Conservation (phyloP, 2,329 filamentous ascomycete species). For the Xylariaceae sp. region DNA sequence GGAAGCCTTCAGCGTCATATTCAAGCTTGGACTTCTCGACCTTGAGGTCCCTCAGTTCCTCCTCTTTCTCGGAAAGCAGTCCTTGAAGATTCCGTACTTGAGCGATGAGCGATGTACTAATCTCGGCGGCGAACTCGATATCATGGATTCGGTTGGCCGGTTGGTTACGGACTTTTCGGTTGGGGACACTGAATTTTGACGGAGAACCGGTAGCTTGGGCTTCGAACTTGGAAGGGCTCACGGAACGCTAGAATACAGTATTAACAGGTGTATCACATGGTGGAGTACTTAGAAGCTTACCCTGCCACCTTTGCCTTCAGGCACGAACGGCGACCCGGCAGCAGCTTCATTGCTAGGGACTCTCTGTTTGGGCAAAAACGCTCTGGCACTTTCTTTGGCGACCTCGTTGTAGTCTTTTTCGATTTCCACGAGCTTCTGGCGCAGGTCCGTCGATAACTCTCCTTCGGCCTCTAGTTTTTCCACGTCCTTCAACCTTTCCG, state of each 20-base stretch:
- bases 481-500: slow-evolving; percentile 81
- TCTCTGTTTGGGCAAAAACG: slow-evolving; percentile 83
- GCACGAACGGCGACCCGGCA: slow-evolving; percentile 55
- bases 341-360: slow-evolving; percentile 69
- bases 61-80: slow-evolving; percentile 84
- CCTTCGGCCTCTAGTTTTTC: slow-evolving; percentile 75
- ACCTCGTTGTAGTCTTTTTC: slow-evolving; percentile 96
- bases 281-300: slow-evolving; percentile 43
- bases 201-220: slow-evolving; percentile 84
- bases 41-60: slow-evolving; percentile 75
- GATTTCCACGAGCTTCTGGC: slow-evolving; percentile 79
- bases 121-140: slow-evolving; percentile 97
- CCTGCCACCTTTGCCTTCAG: slow-evolving; percentile 54
- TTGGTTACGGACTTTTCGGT: slow-evolving; percentile 87
- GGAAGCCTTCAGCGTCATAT: slow-evolving; percentile 76
- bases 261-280: slow-evolving; percentile 17
- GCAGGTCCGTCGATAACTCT: slow-evolving; percentile 81
- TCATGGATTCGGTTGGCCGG: slow-evolving; percentile 87
- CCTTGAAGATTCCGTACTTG: slow-evolving; percentile 90
- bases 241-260: slow-evolving; percentile 57
- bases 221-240: slow-evolving; percentile 78
- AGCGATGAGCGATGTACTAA: slow-evolving; percentile 90
- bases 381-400: slow-evolving; percentile 83
- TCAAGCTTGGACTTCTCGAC: slow-evolving; percentile 79
- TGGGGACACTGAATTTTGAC: slow-evolving; percentile 84